Evolutionary conservation across 257 asterid genomes (phyloP).

Genomic region (Solanum verrucosum): DNA sequence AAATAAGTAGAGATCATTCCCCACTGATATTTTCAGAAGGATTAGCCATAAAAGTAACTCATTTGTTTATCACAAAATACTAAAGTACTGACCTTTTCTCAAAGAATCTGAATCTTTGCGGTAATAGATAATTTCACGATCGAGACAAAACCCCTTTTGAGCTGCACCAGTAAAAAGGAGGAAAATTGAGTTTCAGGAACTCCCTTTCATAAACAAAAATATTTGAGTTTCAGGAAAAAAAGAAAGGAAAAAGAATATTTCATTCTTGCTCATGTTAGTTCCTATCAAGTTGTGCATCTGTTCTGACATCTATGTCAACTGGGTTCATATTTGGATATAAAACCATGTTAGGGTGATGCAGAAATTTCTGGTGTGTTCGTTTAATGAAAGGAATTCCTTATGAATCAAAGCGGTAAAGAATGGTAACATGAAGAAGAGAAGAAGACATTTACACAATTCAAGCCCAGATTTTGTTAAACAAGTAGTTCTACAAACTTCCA

Average conservation of each 20-base stretch:
- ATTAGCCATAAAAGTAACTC: not conserved
- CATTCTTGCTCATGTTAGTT: not conserved
- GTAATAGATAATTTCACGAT: slow-evolving; percentile 20
- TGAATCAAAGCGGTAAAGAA: not conserved
- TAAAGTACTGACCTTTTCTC: not conserved
- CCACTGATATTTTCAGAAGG: not conserved
- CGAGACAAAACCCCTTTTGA: slow-evolving; percentile 80
- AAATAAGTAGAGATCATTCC: not conserved
- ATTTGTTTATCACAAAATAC: not conserved
- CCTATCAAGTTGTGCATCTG: not conserved
- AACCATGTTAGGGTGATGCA: not conserved
- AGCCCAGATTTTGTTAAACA: not conserved
- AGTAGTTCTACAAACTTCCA: not conserved
- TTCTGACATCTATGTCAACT: not conserved
- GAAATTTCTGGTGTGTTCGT: not conserved
- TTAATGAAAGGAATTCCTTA: not conserved
- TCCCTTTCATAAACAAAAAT: too few species aligned
- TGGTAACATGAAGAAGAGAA: not conserved
- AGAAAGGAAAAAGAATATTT: not conserved
- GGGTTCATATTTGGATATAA: not conserved
- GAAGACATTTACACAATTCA: not conserved
- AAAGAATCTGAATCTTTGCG: not conserved
- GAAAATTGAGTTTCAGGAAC: not conserved
- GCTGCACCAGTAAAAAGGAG: slow-evolving; percentile 33
- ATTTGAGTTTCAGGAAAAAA: not conserved